Evolutionary conservation across 2,329 filamentous ascomycete species (phyloP).

Genomic region (Ceratocystis eucalypticola): DNA sequence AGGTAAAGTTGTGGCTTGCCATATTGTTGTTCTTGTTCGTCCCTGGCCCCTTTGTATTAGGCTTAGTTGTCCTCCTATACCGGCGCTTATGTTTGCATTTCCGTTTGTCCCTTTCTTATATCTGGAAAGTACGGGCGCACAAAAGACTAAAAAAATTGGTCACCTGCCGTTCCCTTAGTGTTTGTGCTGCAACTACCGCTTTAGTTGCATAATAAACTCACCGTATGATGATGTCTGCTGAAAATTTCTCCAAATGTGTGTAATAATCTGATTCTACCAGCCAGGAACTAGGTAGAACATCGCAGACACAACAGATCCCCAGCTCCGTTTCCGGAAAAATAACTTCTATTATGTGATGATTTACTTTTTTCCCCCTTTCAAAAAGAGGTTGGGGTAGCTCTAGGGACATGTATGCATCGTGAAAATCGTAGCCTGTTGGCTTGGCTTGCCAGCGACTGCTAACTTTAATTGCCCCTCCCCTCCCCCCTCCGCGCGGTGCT

Average conservation of each 20-base stretch:
- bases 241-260: background rate
- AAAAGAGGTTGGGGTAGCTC: no score
- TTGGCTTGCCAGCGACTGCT: no score
- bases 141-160: background rate
- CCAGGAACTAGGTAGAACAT: no score
- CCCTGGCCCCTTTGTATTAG: no score
- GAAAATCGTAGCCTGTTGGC: no score
- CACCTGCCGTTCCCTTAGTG: background rate
- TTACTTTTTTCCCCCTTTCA: no score
- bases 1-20: background rate
- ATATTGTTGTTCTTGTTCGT: background rate
- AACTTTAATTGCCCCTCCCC: no score
- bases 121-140: background rate
- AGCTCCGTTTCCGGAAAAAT: no score
- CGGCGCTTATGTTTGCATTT: background rate
- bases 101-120: background rate
- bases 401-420: no score
- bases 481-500: no score
- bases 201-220: background rate
- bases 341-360: no score
- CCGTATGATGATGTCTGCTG: background rate
- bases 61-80: background rate
- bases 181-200: background rate
- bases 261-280: background rate
- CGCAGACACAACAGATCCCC: no score